phyloP scores from a whole-genome alignment of 805 yeast genomes.

The Sugiyamaella americana region DNA sequence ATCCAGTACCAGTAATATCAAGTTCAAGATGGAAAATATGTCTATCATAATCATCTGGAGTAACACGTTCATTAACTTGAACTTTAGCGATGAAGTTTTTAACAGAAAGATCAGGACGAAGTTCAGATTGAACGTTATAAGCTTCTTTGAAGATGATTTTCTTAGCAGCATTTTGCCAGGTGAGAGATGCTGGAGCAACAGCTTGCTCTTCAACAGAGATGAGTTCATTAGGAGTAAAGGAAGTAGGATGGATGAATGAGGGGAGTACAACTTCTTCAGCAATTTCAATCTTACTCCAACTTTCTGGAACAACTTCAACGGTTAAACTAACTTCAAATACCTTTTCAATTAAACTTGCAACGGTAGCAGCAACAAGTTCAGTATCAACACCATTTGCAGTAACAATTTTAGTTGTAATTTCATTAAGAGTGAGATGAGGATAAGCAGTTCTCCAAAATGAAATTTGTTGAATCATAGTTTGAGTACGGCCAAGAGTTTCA shows the following conservation, averaged over 20 bases:
- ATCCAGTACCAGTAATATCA: conserved; percentile 83
- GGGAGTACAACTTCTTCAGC: conserved; percentile 1
- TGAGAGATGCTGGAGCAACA: conserved; percentile 39
- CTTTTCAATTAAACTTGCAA: conserved; percentile 35
- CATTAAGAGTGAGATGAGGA: conserved; percentile 52
- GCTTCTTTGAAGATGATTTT: conserved; percentile 79
- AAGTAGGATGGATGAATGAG: conserved; percentile 1
- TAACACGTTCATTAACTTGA: conserved; percentile 84
- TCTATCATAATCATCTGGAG: conserved; percentile 85
- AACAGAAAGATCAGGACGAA: conserved; percentile 88
- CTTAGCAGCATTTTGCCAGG: conserved; percentile 52
- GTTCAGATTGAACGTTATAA: conserved; percentile 45
- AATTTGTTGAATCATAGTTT: conserved; percentile 66
- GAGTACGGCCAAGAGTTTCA: conserved; percentile 69
- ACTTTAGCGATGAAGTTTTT: conserved; percentile 83
- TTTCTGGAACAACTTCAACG: conserved; percentile 32
- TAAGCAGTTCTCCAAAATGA: conserved; percentile 71
- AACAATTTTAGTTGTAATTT: conserved; percentile 68
- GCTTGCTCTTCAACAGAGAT: conserved; percentile 11
- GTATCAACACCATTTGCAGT: conserved; percentile 78
- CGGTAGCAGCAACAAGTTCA: conserved; percentile 61
- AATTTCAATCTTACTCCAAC: conserved; percentile 26
- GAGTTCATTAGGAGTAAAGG: conserved; percentile 4
- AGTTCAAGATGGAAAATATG: conserved; percentile 95
- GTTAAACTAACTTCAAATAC: conserved; percentile 23